These are phyloP conservation scores for Cetraspora pellucida DNA, from an alignment of 192 early-diverging fungal species.

Conservation along the genomic window DNA sequence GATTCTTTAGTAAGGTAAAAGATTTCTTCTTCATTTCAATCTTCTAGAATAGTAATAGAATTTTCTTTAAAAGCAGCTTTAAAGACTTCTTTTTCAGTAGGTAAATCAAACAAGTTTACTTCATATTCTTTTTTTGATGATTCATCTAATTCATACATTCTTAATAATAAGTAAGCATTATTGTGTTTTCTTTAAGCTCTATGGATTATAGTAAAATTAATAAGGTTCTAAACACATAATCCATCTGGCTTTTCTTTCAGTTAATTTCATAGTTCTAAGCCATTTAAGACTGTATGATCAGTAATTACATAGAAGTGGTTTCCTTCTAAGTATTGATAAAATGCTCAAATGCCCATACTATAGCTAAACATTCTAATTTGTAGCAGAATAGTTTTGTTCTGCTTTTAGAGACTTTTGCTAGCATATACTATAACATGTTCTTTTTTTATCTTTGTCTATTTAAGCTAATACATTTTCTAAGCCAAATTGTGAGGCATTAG, in stretches of 20 bases:
- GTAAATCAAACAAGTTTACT: no score
- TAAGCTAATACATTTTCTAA: constrained; percentile 9
- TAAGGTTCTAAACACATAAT: neutral
- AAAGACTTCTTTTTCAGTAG: no score
- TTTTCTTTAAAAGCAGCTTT: no score
- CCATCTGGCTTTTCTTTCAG: neutral
- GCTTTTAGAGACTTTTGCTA: neutral
- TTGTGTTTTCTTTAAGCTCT: neutral
- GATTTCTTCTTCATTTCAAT: no score
- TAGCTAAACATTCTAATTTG: constrained; percentile 40
- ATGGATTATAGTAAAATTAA: neutral
- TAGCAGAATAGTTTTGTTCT: constrained; percentile 36
- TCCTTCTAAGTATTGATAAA: constrained; percentile 40
- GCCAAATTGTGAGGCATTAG: neutral
- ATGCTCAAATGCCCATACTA: constrained; percentile 39
- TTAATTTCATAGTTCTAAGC: neutral
- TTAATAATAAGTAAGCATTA: neutral
- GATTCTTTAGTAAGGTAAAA: no score
- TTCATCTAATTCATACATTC: no score
- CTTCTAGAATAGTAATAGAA: no score
- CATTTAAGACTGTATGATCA: constrained; percentile 40
- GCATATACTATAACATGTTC: constrained; percentile 21
- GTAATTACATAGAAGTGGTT: constrained; percentile 37
- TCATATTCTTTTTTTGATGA: no score
- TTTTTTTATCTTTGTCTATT: constrained; percentile 8